Conservation (phyloP, 1,139 yeast species). For the Sugiyamaella pinicola region DNA sequence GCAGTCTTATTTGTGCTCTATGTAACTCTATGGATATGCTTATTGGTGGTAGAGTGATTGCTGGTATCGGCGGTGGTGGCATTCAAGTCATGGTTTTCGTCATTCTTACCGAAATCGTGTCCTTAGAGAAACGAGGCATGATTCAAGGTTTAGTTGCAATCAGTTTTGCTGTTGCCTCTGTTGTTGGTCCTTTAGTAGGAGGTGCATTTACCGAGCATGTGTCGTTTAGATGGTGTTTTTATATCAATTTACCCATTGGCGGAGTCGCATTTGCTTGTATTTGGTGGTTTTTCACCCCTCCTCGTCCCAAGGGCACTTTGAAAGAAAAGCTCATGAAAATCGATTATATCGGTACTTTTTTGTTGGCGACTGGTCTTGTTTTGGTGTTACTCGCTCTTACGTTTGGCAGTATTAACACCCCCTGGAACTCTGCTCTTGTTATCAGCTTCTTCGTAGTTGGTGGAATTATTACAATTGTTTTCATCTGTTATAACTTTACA, state of each 20-base stretch:
- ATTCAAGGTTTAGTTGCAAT: constrained; percentile 55
- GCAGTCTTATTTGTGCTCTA: constrained; percentile 63
- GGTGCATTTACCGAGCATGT: constrained; percentile 65
- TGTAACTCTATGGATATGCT: constrained; percentile 59
- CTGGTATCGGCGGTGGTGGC: constrained; percentile 78
- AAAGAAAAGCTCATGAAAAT: constrained; percentile 47
- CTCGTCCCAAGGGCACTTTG: constrained; percentile 49
- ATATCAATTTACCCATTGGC: constrained; percentile 69
- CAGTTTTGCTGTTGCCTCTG: constrained; percentile 59
- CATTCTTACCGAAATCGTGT: constrained; percentile 63
- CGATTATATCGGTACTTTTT: constrained; percentile 53
- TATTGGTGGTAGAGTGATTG: constrained; percentile 70
- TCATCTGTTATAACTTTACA: constrained; percentile 53
- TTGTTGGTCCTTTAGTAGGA: constrained; percentile 69
- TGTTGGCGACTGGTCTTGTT: constrained; percentile 49
- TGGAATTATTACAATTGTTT: constrained; percentile 48
- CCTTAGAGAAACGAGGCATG: constrained; percentile 59
- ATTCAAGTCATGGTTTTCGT: constrained; percentile 62
- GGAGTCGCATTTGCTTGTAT: constrained; percentile 56
- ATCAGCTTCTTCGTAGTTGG: constrained; percentile 59
- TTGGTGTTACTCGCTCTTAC: constrained; percentile 54
- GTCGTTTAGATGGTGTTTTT: constrained; percentile 81
- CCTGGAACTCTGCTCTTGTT: constrained; percentile 60
- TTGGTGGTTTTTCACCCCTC: constrained; percentile 54
- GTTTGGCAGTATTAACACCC: constrained; percentile 51